These are phyloP conservation scores for Sutorius australiensis DNA, from an alignment of 768 basidiomycete species.

Conservation along the genomic window DNA sequence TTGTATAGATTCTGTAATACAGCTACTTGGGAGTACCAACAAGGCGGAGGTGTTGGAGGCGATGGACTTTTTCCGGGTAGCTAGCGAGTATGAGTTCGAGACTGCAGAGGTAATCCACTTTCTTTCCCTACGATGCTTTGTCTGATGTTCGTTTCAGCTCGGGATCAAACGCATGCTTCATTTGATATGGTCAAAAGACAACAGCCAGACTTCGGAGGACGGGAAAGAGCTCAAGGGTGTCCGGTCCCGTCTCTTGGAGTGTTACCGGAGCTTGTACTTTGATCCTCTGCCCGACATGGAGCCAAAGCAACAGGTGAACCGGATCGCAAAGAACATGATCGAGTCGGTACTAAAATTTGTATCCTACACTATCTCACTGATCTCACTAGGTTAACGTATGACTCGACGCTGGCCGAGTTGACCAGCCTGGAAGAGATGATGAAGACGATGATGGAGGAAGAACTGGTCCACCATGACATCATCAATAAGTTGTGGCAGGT, in stretches of 20 bases:
- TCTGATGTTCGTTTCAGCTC: conserved; percentile 39
- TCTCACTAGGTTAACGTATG: conserved; percentile 71
- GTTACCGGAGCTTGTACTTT: conserved; percentile 85
- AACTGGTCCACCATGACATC: conserved; percentile 77
- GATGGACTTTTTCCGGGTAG: conserved; percentile 86
- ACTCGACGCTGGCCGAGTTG: conserved; percentile 89
- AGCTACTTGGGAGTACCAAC: conserved; percentile 81
- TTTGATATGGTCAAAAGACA: conserved; percentile 95
- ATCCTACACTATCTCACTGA: background rate
- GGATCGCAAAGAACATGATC: conserved; percentile 96
- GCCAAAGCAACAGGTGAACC: conserved; percentile 81
- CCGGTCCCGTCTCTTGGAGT: conserved; percentile 81
- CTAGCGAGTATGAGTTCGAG: conserved; percentile 76
- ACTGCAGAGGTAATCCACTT: conserved; percentile 58
- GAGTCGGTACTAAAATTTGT: conserved; percentile 52
- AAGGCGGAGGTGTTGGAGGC: conserved; percentile 80
- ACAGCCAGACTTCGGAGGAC: conserved; percentile 71
- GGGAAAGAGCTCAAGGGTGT: conserved; percentile 84
- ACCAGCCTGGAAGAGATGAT: conserved; percentile 97
- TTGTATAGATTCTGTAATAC: conserved; percentile 67
- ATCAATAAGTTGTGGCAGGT: conserved; percentile 93
- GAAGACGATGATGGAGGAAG: conserved; percentile 92
- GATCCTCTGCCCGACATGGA: conserved; percentile 71
- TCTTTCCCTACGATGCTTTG: background rate
- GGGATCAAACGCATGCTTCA: conserved; percentile 97